A percentile compares a stretch with the other conserved stretches of the same genome.
phyloP scores from a whole-genome alignment of 202 grass and related monocot species.

The Panicum hallii region DNA sequence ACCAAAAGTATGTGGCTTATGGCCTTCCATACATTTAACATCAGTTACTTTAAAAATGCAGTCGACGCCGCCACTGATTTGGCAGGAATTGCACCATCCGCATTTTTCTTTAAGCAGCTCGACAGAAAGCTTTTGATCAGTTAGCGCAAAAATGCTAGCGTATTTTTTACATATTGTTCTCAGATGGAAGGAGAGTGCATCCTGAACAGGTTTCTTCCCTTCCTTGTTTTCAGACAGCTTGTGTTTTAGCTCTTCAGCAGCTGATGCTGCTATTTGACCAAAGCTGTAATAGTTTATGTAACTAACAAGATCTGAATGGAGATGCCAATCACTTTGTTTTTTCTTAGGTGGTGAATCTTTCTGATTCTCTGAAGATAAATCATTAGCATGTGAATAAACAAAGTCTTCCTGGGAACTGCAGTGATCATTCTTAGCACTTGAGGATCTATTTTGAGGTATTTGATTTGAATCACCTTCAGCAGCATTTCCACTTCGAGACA shows the following conservation, averaged over 20 bases:
- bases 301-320: constrained; percentile 52
- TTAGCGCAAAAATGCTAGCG: constrained; percentile 63
- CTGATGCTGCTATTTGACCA: constrained; percentile 82
- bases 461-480: constrained; percentile 33
- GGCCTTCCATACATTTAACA: constrained; percentile 56
- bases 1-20: constrained; percentile 34
- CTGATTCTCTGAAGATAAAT: constrained; percentile 31
- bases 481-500: constrained; percentile 39
- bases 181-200: constrained; percentile 57
- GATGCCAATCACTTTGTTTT: constrained; percentile 44
- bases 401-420: constrained; percentile 45
- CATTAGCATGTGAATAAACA: constrained; percentile 48
- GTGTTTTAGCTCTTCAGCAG: constrained; percentile 70
- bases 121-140: constrained; percentile 69
- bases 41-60: constrained; percentile 76
- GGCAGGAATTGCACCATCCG: constrained; percentile 94
- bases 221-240: constrained; percentile 76
- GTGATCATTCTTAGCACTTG: constrained; percentile 35
- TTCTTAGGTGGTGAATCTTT: constrained; percentile 44
- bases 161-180: constrained; percentile 83
- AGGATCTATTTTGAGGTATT: constrained; percentile 21
- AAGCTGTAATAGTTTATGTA: constrained; percentile 95
- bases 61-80: constrained; percentile 66
- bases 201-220: constrained; percentile 70
- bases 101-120: constrained; percentile 91